These are phyloP conservation scores for Yarrowia sp. DNA, from an alignment of 805 yeast species.

Conservation along the genomic window DNA sequence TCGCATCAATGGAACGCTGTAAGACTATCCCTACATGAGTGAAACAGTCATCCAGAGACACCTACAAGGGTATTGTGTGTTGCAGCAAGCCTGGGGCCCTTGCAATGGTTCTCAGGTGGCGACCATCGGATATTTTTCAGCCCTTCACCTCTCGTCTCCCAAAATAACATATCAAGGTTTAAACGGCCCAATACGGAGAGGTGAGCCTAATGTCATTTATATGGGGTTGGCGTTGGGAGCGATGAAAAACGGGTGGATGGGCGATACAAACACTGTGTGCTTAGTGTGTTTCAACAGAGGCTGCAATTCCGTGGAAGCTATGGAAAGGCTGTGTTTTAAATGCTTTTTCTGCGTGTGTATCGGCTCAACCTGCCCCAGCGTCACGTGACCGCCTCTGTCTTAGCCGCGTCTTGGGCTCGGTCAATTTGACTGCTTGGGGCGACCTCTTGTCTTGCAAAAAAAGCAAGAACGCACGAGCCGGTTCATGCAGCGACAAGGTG, in stretches of 20 bases:
- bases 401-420: too few species aligned
- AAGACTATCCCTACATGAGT: neutral
- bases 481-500: neutral
- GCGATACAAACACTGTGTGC: too few species aligned
- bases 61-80: slow-evolving; percentile 1
- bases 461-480: neutral
- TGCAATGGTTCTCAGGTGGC: too few species aligned
- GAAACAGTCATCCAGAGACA: neutral
- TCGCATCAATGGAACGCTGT: too few species aligned
- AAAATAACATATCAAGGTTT: neutral
- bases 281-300: too few species aligned
- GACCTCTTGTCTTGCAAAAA: neutral
- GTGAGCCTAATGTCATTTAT: slow-evolving; percentile 14
- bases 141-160: neutral
- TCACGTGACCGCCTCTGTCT: too few species aligned
- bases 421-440: neutral
- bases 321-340: too few species aligned
- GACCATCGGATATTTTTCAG: neutral
- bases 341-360: too few species aligned
- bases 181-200: slow-evolving; percentile 4
- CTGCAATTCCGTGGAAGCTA: too few species aligned
- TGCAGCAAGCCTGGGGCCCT: neutral
- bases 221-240: neutral
- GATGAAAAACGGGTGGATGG: neutral
- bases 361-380: too few species aligned